Base-by-base conservation (phyloP, 805 yeast genomes). In the Maudiozyma turicensis region DNA sequence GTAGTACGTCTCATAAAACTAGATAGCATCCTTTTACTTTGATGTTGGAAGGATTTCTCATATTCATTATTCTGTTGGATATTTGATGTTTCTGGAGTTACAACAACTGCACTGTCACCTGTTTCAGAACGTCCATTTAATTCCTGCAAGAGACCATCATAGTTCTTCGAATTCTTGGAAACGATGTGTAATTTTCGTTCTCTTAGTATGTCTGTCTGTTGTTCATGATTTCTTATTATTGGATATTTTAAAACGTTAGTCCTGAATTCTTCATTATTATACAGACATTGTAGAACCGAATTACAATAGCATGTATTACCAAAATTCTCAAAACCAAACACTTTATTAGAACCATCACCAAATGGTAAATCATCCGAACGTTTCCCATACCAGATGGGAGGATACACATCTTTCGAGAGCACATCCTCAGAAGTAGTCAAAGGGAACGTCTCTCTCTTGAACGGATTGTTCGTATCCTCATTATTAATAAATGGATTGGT, bases 251-350 rank as follows among this genome's bases (percentile, higher is more conserved):
- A 64, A 1, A 85, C 63, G 44, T 72, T 74, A 11, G 71, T 67
- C 44, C 96, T 75, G 59, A 91, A 88, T 29, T 75, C 76, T 34
- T 75, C 74, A 3, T 90, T 75, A 67, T 85, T 83, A 69, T 78
- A 91, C 10, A 91, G 74, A 55, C 95, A 86, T 63, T 93, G 98
- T 15, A 91, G 69, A 29, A 93, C 86, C 8, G 96, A 86, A 59
- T 93, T 91, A 66, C 95, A 86, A 68, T 91, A 91, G 68, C 98
- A 93, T 0, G 96, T 89, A 62, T 89, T 82, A 1, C 95, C 95
- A 58, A 84, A 84, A 61, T 85, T 85, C 61, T 85, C 93, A 76
- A 84, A 77, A 1, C 95, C 95, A 62, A 77, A 85, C 11, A 85
- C 75, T 61, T 84, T 85, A 51, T 77, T 71, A 7, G 81, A 70